phyloP scores from a whole-genome alignment of 306 rosid genomes.

The Mimosa bimucronata region DNA sequence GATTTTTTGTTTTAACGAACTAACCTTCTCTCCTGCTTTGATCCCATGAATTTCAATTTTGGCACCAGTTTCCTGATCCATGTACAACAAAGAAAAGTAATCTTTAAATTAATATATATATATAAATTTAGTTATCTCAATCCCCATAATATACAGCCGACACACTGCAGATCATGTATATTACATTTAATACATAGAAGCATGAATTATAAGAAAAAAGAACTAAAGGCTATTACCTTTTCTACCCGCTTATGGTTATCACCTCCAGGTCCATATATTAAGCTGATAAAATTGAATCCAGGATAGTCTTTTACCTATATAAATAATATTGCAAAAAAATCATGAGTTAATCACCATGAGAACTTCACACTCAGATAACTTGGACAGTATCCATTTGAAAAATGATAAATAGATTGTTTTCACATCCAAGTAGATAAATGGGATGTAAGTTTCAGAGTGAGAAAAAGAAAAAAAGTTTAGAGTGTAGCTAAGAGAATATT shows the following conservation, averaged over 20 bases:
- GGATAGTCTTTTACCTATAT: conserved; percentile 84
- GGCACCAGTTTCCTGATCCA: conserved; percentile 86
- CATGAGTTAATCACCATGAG: not conserved
- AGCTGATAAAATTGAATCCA: conserved; percentile 70
- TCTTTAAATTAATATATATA: conserved; percentile 20
- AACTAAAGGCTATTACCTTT: conserved; percentile 56
- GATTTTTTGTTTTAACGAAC: conserved; percentile 31
- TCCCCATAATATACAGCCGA: conserved; percentile 26
- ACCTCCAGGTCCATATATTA: conserved; percentile 79
- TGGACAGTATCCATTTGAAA: conserved; percentile 10
- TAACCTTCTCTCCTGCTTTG: conserved; percentile 74
- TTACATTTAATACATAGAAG: not conserved
- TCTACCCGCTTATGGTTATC: conserved; percentile 86
- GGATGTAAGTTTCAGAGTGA: not conserved
- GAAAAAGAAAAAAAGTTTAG: not conserved
- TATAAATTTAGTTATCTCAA: conserved; percentile 10
- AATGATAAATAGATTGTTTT: conserved; percentile 18
- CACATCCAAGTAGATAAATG: conserved; percentile 19
- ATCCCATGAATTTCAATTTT: conserved; percentile 74
- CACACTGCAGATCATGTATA: conserved; percentile 15
- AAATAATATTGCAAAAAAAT: conserved; percentile 35
- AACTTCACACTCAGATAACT: conserved; percentile 29
- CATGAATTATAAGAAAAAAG: not conserved
- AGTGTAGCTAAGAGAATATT: not conserved
- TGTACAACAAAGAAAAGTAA: conserved; percentile 16